Evolutionary conservation across 768 basidiomycete species (phyloP), one percentile per base, ranked within the genome.

Genomic region (Suillus hirtellus): DNA sequence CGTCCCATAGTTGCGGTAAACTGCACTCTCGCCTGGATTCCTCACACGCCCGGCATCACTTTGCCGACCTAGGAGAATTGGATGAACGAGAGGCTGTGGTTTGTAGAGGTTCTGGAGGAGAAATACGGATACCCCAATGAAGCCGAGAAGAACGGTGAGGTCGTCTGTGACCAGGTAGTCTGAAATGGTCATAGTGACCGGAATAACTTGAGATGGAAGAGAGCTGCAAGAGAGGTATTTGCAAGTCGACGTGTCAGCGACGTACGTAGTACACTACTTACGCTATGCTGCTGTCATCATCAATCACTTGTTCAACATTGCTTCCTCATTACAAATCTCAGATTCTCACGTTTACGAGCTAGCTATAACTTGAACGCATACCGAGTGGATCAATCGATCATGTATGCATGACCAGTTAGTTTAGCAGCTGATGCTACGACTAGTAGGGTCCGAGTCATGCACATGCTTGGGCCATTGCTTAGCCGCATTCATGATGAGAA

Each of bases 11-110:
- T 92, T 94, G 70, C 96, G 85, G 75, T 96, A 96, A 17, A 95
- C 80, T 0, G 93, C 92, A 69, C 92, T 95, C 77, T 96, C 91
- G 9, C 84, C 81, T 14, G 89, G 82, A 70, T 92, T 88, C 60
- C 95, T 81, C 4, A 95, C 92, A 58, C 89, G 82, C 14, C 88
- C 89, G 34, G 90, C 89, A 73, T 97, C 96, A 68, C 93, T 93
- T 81, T 98, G 95, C 58, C 94, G 81, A 8, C 95, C 95, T 1
- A 98, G 84, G 10, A 96, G 82, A 67, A 98, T 90, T n/a, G 95
- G 95, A 70, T 97, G 95, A 0, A 96, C 94, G 49, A 96, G 84
- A 2, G 90, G 88, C 68, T 90, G 90, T 4, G 90, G 90, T 68
- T 84, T 91, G 77, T 92, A 91, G 64, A 92, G 78, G 72, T 87